A percentile compares a stretch with the other conserved stretches of the same genome.
phyloP scores from a whole-genome alignment of 2,329 filamentous ascomycete species.

The Mariannaea elegans region DNA sequence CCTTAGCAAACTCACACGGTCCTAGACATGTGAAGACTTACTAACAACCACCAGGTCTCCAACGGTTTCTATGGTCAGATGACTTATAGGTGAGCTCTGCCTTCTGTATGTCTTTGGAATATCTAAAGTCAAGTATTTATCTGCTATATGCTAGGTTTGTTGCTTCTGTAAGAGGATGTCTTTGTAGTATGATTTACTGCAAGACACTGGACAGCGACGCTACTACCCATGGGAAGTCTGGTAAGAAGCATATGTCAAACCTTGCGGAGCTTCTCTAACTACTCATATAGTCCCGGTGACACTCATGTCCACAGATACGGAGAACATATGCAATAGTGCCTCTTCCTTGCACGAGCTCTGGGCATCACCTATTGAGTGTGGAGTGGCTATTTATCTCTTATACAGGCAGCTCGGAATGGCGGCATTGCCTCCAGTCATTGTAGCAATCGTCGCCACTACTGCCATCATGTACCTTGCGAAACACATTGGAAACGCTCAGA shows the following conservation, averaged over 20 bases:
- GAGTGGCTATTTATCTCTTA: slow-evolving; percentile 19
- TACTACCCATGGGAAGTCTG: not conserved
- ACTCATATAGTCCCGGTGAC: slow-evolving; percentile 2
- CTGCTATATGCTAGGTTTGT: not conserved
- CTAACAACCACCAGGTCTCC: too few species aligned
- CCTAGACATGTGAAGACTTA: too few species aligned
- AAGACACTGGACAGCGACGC: not conserved
- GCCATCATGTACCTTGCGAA: slow-evolving; percentile 17
- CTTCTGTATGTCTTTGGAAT: too few species aligned
- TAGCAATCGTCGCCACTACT: slow-evolving; percentile 4
- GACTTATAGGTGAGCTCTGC: too few species aligned
- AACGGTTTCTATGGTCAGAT: not conserved
- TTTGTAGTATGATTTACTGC: not conserved
- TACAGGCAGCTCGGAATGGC: slow-evolving; percentile 19
- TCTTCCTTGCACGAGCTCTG: slow-evolving; percentile 21
- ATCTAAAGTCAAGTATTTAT: too few species aligned
- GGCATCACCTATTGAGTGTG: slow-evolving; percentile 22
- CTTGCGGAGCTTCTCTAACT: too few species aligned
- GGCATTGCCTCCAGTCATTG: not conserved
- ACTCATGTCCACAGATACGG: slow-evolving; percentile 24
- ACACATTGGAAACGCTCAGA: slow-evolving; percentile 23
- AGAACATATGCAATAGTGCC: slow-evolving; percentile 18
- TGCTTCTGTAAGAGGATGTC: not conserved
- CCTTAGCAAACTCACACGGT: too few species aligned
- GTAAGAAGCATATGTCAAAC: too few species aligned